Evolutionary conservation across 192 early-diverging fungal species (phyloP).

Genomic region (Nowakowskiella sp.): DNA sequence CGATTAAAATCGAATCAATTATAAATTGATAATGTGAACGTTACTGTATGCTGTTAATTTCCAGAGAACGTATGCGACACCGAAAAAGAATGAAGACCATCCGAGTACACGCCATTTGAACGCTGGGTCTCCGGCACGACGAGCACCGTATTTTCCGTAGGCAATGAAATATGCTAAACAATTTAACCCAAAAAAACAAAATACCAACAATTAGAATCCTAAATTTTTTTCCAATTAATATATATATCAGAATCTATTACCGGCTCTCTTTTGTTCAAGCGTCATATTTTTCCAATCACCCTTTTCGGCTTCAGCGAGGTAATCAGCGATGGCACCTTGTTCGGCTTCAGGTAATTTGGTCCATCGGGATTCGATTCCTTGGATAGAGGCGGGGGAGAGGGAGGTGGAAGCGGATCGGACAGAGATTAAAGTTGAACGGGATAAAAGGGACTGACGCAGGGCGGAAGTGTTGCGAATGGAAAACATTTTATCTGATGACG

Average conservation of each 20-base stretch:
- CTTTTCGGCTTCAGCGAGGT: slow-evolving; percentile 79
- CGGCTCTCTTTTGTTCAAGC: slow-evolving; percentile 90
- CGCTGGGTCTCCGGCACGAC: slow-evolving; percentile 67
- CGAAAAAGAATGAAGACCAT: slow-evolving; percentile 47
- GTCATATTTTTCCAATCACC: slow-evolving; percentile 91
- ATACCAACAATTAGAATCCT: too few species aligned
- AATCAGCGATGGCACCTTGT: slow-evolving; percentile 72
- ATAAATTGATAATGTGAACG: slow-evolving; percentile 1
- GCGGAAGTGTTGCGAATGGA: too few species aligned
- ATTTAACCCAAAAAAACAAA: not conserved
- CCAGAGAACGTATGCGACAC: slow-evolving; percentile 48
- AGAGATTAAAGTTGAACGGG: too few species aligned
- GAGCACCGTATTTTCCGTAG: slow-evolving; percentile 87
- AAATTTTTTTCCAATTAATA: slow-evolving; percentile 10
- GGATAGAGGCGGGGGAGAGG: slow-evolving; percentile 12
- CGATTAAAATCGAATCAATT: not conserved
- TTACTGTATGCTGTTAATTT: too few species aligned
- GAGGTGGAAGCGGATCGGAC: too few species aligned
- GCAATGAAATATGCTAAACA: slow-evolving; percentile 82
- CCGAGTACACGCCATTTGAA: slow-evolving; percentile 50
- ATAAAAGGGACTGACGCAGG: too few species aligned
- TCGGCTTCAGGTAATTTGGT: slow-evolving; percentile 65
- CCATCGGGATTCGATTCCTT: slow-evolving; percentile 43
- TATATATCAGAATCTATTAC: slow-evolving; percentile 31
- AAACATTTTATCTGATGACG: too few species aligned